Evolutionary conservation across 2,329 filamentous ascomycete genomes (phyloP), one percentile per base, ranked within the genome.

Genomic region (Amphichorda felina): DNA sequence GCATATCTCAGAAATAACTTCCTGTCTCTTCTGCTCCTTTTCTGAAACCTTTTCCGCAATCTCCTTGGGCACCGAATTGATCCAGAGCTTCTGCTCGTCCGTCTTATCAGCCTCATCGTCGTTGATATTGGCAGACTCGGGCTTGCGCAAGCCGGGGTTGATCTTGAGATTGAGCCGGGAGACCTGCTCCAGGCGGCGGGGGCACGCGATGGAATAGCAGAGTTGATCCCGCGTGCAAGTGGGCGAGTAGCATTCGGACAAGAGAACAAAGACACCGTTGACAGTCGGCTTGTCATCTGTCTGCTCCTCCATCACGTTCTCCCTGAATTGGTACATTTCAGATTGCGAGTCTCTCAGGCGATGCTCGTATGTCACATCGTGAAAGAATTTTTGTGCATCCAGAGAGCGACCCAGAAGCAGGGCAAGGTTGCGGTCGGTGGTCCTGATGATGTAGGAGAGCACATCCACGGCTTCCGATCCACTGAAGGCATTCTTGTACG

Each of bases 331-430:
- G 57, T 96, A 98, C 57, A 98, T 83, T 59, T 98, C 91, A 35
- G 80, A 82, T 28, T 80, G 75, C n/a, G 89, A 93, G 58, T 98
- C 91, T 58, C 91, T 82, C 49, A 98, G 65, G 33, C 91, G 76
- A 58, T 98, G 91, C 49, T 95, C 89, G 58, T 98, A 98, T 1
- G 89, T 95, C 34, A 96, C 91, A 68, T 98, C 91, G 63, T 98
- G 91, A 55, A 98, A 98, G 63, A 94, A 95, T 56, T 96, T 96
- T 54, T 98, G 91, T 17, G 91, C 91, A 60, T 98, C 91, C 41
- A 98, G 65, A 29, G 91, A 87, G 53, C 91, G 76, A 42, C 91
- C 91, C 13, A 98, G 67, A 8, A 98, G 73, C 33, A 98, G 66
- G 9, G 91, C 91, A 41, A 98, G 66, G 54, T 98, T 98, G 40